Conservation (phyloP, 202 grass and related monocot species). For the Eragrostis tef region DNA sequence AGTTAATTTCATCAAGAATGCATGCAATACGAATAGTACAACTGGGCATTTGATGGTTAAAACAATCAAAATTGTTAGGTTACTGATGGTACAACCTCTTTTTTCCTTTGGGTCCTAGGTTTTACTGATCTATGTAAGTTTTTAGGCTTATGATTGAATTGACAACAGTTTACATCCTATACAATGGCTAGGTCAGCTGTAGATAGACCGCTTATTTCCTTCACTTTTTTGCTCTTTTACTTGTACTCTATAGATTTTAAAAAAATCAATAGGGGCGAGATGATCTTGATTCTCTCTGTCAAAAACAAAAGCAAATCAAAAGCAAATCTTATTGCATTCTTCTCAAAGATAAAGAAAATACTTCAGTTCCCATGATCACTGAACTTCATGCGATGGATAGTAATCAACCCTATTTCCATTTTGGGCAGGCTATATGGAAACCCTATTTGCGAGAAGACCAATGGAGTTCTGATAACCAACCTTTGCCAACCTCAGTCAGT, state of each 20-base stretch:
- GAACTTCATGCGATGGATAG: slow-evolving; percentile 19
- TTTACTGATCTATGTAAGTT: not conserved
- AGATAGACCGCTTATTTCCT: too few species aligned
- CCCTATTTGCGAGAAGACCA: slow-evolving; percentile 60
- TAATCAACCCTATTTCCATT: slow-evolving; percentile 29
- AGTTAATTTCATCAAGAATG: not conserved
- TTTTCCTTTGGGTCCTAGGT: not conserved
- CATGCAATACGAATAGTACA: not conserved
- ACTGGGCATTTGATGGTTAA: slow-evolving; percentile 12
- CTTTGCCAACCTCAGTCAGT: slow-evolving; percentile 41
- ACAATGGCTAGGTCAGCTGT: too few species aligned
- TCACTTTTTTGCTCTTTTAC: too few species aligned
- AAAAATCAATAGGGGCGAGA: too few species aligned
- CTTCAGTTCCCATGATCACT: not conserved
- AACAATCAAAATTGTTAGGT: not conserved
- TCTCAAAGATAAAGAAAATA: not conserved
- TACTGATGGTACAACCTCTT: not conserved
- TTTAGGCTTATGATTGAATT: not conserved
- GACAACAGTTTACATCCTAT: not conserved
- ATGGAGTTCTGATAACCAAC: slow-evolving; percentile 44
- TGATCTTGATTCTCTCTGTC: too few species aligned
- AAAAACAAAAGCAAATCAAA: not conserved
- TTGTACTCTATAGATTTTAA: too few species aligned
- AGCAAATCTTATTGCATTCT: not conserved
- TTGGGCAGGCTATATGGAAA: slow-evolving; percentile 79